Conservation (phyloP, 176 grass and related monocot species). For the Aegilops sharonensis region DNA sequence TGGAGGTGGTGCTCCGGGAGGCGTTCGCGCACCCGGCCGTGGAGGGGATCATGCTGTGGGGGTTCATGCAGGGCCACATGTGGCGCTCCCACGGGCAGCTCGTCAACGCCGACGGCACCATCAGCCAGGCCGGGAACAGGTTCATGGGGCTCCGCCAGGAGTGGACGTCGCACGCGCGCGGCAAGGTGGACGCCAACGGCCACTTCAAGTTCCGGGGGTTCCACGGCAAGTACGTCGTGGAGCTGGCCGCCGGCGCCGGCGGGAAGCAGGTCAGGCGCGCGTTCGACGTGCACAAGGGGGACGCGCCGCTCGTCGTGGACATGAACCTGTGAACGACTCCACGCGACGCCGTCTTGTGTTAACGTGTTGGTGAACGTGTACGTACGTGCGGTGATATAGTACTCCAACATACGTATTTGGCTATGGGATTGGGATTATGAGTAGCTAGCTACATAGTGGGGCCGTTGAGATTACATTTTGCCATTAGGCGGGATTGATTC, state of each 20-base stretch:
- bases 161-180: conserved; percentile 57
- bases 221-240: conserved; percentile 53
- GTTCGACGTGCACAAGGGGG: conserved; percentile 55
- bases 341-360: background rate
- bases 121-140: conserved; percentile 47
- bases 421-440: background rate
- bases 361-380: background rate
- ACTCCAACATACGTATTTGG: no score
- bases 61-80: conserved; percentile 75
- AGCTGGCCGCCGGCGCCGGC: conserved; percentile 19
- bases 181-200: conserved; percentile 24
- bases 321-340: conserved; percentile 20
- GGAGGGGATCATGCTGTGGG: conserved; percentile 71
- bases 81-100: conserved; percentile 41
- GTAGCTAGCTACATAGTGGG: background rate
- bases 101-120: conserved; percentile 46
- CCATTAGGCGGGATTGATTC: background rate
- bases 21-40: conserved; percentile 69
- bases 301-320: conserved; percentile 40
- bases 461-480: background rate
- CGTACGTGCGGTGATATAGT: background rate
- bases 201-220: conserved; percentile 72
- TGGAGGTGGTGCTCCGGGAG: conserved; percentile 67
- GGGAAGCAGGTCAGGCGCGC: conserved; percentile 22
- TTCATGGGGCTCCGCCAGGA: conserved; percentile 37